These are phyloP conservation scores for Starmerella floricola DNA, from an alignment of 805 yeast genomes.

Conservation along the genomic window DNA sequence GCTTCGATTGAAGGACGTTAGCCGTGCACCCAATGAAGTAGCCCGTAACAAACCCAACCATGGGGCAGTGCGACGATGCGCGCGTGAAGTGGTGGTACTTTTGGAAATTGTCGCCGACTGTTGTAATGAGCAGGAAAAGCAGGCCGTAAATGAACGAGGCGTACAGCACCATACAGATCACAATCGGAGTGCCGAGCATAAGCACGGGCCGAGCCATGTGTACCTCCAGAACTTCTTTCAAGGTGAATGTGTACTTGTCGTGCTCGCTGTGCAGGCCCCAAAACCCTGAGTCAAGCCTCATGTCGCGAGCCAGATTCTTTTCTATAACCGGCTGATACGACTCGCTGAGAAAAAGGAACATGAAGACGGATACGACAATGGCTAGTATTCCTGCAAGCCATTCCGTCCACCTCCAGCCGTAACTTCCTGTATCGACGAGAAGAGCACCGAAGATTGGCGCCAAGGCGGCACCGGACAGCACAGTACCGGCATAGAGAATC, in stretches of 20 bases:
- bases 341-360: slow-evolving; percentile 32
- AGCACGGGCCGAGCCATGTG: slow-evolving; percentile 69
- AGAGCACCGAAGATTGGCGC: slow-evolving; percentile 29
- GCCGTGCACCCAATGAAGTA: slow-evolving; percentile 29
- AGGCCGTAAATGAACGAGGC: slow-evolving; percentile 36
- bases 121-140: slow-evolving; percentile 33
- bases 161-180: slow-evolving; percentile 32
- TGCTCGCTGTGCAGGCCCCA: slow-evolving; percentile 79
- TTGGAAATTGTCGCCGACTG: slow-evolving; percentile 31
- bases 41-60: slow-evolving; percentile 29
- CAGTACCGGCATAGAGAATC: slow-evolving; percentile 12
- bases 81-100: slow-evolving; percentile 27
- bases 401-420: slow-evolving; percentile 48
- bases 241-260: slow-evolving; percentile 55
- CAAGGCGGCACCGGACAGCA: slow-evolving; percentile 14
- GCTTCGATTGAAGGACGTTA: slow-evolving; percentile 25
- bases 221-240: slow-evolving; percentile 53
- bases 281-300: slow-evolving; percentile 69
- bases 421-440: slow-evolving; percentile 29
- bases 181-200: slow-evolving; percentile 46
- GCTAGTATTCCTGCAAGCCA: slow-evolving; percentile 40
- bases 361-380: slow-evolving; percentile 27
- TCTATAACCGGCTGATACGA: slow-evolving; percentile 38
- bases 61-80: slow-evolving; percentile 27
- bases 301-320: slow-evolving; percentile 47